A percentile compares a stretch with the other conserved stretches of the same genome.
phyloP scores from a whole-genome alignment of 1,284 basidiomycete genomes.

The Trichosporon sp. region DNA sequence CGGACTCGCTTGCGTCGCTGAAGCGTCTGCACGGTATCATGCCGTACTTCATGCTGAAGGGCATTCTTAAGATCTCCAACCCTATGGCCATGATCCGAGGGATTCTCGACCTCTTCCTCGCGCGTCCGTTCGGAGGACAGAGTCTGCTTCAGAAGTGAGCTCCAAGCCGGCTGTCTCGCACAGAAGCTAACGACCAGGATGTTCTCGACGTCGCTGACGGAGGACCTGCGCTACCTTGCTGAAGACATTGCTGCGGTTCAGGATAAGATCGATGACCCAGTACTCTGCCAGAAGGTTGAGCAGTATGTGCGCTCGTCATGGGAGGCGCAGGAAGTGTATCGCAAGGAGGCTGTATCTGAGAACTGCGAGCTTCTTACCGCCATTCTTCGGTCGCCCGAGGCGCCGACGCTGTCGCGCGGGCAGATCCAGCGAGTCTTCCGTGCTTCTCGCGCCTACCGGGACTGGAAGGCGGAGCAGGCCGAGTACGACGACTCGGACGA shows the following conservation, averaged over 20 bases:
- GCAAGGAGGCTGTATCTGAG: constrained; percentile 70
- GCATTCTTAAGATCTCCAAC: constrained; percentile 87
- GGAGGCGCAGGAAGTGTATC: constrained; percentile 78
- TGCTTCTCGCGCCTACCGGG: constrained; percentile 67
- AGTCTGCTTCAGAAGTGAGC: constrained; percentile 65
- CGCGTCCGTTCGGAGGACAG: constrained; percentile 89
- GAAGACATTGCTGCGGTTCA: constrained; percentile 81
- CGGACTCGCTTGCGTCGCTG: constrained; percentile 76
- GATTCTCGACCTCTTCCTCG: constrained; percentile 92
- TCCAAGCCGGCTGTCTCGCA: neutral
- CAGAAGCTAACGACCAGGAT: constrained; percentile 56
- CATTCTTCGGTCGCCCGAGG: constrained; percentile 74
- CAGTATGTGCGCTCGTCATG: constrained; percentile 78
- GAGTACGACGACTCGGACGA: constrained; percentile 75
- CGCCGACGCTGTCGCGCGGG: constrained; percentile 64
- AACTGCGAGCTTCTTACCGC: constrained; percentile 72
- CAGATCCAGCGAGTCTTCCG: constrained; percentile 73
- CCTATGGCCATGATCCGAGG: constrained; percentile 92
- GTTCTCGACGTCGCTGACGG: constrained; percentile 85
- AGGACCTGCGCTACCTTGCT: constrained; percentile 76
- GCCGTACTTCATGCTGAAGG: constrained; percentile 95
- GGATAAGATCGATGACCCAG: constrained; percentile 79
- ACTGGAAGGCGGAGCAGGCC: constrained; percentile 62
- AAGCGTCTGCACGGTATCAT: constrained; percentile 94
- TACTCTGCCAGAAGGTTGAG: constrained; percentile 81